Percentiles rank a stretch among this genome's conserved stretches.
phyloP scores from a whole-genome alignment of 495 filamentous ascomycete species.

The Hypoxylon perforatum region DNA sequence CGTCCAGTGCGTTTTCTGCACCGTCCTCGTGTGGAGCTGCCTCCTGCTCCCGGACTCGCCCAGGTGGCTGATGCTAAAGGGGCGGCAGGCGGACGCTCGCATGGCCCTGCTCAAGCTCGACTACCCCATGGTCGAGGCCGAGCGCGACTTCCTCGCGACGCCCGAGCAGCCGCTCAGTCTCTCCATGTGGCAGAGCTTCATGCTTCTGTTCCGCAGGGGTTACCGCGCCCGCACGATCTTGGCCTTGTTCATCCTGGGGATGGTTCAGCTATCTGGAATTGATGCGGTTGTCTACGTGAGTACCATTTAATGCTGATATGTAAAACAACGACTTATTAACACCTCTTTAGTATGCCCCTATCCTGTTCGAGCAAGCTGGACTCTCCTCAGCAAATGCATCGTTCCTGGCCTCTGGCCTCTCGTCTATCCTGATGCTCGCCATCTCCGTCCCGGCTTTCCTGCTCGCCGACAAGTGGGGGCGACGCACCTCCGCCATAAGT shows the following conservation, averaged over 20 bases:
- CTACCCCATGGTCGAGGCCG: constrained; percentile 53
- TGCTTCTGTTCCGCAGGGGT: constrained; percentile 53
- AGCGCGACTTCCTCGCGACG: constrained; percentile 59
- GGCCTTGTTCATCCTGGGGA: constrained; percentile 61
- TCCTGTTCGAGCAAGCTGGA: constrained; percentile 63
- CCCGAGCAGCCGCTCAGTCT: constrained; percentile 49
- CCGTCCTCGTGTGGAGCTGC: constrained; percentile 52
- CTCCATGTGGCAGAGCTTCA: constrained; percentile 40
- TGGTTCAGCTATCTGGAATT: constrained; percentile 63
- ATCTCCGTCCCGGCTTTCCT: constrained; percentile 62
- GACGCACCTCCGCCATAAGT: constrained; percentile 66
- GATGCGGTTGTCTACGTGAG: constrained; percentile 65
- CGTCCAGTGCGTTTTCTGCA: constrained; percentile 55
- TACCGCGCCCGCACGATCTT: constrained; percentile 54
- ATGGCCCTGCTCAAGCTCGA: constrained; percentile 58
- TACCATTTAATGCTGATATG: not conserved
- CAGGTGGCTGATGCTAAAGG: constrained; percentile 54
- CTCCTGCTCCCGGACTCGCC: constrained; percentile 55
- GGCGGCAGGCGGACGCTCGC: constrained; percentile 49
- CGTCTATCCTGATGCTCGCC: constrained; percentile 60
- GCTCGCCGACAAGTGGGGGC: constrained; percentile 71
- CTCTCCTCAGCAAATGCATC: constrained; percentile 54
- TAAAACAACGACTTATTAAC: constrained; percentile 1
- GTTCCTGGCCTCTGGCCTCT: constrained; percentile 65
- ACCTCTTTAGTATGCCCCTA: constrained; percentile 59